Evolutionary conservation across 805 yeast genomes (phyloP).

Genomic region (Wilhelminamyces savonicus): DNA sequence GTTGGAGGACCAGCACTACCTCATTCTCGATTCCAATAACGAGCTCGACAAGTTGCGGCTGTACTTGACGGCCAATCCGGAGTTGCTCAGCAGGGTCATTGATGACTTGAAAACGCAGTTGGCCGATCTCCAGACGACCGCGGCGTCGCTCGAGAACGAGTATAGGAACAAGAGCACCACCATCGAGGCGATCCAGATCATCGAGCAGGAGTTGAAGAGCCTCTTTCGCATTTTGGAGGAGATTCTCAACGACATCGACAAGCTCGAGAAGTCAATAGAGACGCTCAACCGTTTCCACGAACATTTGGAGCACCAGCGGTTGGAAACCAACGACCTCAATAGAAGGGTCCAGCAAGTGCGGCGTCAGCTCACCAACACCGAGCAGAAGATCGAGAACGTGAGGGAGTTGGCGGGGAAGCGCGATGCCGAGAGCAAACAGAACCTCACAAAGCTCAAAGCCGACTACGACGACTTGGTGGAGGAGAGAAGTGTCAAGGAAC

Average conservation of each 20-base stretch:
- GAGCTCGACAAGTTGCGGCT: slow-evolving; percentile 55
- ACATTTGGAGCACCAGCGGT: slow-evolving; percentile 29
- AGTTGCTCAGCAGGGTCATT: slow-evolving; percentile 45
- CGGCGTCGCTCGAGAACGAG: slow-evolving; percentile 30
- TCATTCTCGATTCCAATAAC: slow-evolving; percentile 49
- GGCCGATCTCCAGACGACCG: slow-evolving; percentile 22
- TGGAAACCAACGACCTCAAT: slow-evolving; percentile 32
- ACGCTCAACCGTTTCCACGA: slow-evolving; percentile 36
- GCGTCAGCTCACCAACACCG: slow-evolving; percentile 42
- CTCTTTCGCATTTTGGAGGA: slow-evolving; percentile 48
- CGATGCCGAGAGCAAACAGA: slow-evolving; percentile 33
- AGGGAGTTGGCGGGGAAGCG: slow-evolving; percentile 40
- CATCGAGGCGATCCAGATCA: slow-evolving; percentile 48
- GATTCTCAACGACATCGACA: slow-evolving; percentile 38
- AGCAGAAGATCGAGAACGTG: slow-evolving; percentile 42
- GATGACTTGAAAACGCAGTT: slow-evolving; percentile 45
- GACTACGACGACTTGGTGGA: slow-evolving; percentile 44
- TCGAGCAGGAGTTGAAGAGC: slow-evolving; percentile 34
- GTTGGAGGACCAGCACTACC: slow-evolving; percentile 54
- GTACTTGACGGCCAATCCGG: slow-evolving; percentile 57
- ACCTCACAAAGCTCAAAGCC: slow-evolving; percentile 36
- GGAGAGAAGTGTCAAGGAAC: slow-evolving; percentile 42
- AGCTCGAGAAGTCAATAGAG: slow-evolving; percentile 35
- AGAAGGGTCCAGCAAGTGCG: slow-evolving; percentile 42
- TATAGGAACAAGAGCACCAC: slow-evolving; percentile 48